Evolutionary conservation across 2,329 filamentous ascomycete species (phyloP).

Genomic region (Fusarium penzigii): DNA sequence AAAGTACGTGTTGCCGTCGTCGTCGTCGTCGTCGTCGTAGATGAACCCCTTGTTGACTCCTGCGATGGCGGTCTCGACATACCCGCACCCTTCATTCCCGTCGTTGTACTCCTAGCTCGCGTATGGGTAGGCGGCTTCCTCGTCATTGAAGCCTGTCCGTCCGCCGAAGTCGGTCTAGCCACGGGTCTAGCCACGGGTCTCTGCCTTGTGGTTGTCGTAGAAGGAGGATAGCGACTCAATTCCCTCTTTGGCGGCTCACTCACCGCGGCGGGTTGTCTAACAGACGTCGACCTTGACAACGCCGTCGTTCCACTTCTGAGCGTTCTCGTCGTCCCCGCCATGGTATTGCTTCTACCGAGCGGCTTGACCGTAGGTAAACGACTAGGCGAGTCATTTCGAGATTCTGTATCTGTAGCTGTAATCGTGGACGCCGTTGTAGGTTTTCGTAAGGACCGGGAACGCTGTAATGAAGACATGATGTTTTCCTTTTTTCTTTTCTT

Average conservation of each 20-base stretch:
- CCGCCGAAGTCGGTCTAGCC: slow-evolving; percentile 36
- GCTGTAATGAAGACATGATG: slow-evolving; percentile 46
- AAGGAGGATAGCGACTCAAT: slow-evolving; percentile 35
- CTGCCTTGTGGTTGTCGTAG: slow-evolving; percentile 34
- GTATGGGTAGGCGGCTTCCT: slow-evolving; percentile 27
- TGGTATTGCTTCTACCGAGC: slow-evolving; percentile 35
- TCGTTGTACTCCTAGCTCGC: slow-evolving; percentile 37
- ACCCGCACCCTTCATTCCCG: slow-evolving; percentile 27
- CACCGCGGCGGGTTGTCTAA: slow-evolving; percentile 18
- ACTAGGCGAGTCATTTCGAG: slow-evolving; percentile 48
- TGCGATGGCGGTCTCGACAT: slow-evolving; percentile 34
- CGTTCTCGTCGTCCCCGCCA: slow-evolving; percentile 23
- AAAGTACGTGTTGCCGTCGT: slow-evolving; percentile 17
- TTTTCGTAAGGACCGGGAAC: slow-evolving; percentile 52
- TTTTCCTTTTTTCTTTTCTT: slow-evolving; percentile 2
- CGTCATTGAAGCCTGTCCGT: slow-evolving; percentile 22
- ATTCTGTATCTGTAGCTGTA: slow-evolving; percentile 21
- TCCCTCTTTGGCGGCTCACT: slow-evolving; percentile 23
- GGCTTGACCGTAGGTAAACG: slow-evolving; percentile 50
- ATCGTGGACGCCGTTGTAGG: slow-evolving; percentile 27
- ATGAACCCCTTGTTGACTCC: slow-evolving; percentile 20
- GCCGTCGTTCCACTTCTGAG: slow-evolving; percentile 21
- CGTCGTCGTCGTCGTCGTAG: slow-evolving; percentile 19
- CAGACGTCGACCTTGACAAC: slow-evolving; percentile 25
- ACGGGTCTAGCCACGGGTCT: slow-evolving; percentile 24